Conservation (phyloP, 345 rosid species). For the Eucalyptus cloeziana region DNA sequence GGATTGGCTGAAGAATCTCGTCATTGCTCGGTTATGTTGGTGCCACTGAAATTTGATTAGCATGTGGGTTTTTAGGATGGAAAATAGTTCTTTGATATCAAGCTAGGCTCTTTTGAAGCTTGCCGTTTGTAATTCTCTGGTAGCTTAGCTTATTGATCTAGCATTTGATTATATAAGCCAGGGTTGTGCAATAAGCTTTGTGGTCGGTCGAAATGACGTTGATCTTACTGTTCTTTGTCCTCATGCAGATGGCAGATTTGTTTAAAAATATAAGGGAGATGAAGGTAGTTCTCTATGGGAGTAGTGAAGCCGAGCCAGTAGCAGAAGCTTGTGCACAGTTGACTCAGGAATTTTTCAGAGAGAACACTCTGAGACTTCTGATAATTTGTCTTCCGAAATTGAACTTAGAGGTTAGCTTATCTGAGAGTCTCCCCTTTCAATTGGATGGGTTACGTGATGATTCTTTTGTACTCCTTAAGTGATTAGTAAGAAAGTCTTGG, state of each 20-base stretch:
- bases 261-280: slow-evolving; percentile 27
- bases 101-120: neutral
- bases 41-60: neutral
- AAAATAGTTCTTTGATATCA: neutral
- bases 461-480: neutral
- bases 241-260: slow-evolving; percentile 36
- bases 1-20: neutral
- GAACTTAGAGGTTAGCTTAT: slow-evolving; percentile 28
- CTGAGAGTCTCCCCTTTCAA: neutral
- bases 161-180: neutral
- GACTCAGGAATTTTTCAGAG: slow-evolving; percentile 49
- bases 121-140: neutral
- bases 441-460: neutral
- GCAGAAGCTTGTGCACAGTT: slow-evolving; percentile 35
- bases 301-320: slow-evolving; percentile 41
- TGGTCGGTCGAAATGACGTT: neutral
- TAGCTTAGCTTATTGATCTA: neutral
- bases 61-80: neutral
- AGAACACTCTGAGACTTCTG: slow-evolving; percentile 33
- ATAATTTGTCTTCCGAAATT: slow-evolving; percentile 37
- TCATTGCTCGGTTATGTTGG: neutral
- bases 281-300: slow-evolving; percentile 40
- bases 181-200: neutral
- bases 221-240: neutral
- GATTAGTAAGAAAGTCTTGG: neutral